These are phyloP conservation scores for Lasiosphaeria hispida DNA, from an alignment of 495 filamentous ascomycete genomes.

Conservation along the genomic window DNA sequence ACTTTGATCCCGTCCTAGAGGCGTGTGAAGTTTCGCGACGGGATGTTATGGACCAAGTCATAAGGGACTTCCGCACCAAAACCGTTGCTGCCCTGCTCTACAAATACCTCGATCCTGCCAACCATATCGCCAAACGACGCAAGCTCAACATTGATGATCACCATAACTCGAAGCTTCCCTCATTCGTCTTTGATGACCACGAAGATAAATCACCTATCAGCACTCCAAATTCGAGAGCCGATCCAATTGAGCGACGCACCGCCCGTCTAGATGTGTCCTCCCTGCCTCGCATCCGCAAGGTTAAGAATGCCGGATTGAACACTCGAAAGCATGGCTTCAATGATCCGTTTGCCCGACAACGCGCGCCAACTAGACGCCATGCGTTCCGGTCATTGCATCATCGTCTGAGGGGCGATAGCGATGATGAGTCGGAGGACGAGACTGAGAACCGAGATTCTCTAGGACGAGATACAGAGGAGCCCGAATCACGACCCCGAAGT, in stretches of 20 bases:
- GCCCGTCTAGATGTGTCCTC: constrained; percentile 59
- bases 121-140: constrained; percentile 70
- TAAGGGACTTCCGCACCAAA: constrained; percentile 80
- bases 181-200: constrained; percentile 45
- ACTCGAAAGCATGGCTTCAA: constrained; percentile 67
- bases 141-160: constrained; percentile 75
- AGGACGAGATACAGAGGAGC: constrained; percentile 73
- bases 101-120: constrained; percentile 77
- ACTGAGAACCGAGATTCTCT: constrained; percentile 50
- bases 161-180: constrained; percentile 43
- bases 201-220: constrained; percentile 58
- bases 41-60: constrained; percentile 80
- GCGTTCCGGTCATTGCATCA: constrained; percentile 54
- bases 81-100: constrained; percentile 80
- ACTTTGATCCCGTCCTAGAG: constrained; percentile 82
- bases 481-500: constrained; percentile 76
- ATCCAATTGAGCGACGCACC: constrained; percentile 50
- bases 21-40: constrained; percentile 71
- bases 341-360: constrained; percentile 73
- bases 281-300: constrained; percentile 71
- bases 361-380: constrained; percentile 43
- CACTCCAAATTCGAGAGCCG: constrained; percentile 67
- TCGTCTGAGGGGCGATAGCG: constrained; percentile 53
- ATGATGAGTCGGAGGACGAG: constrained; percentile 55
- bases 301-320: constrained; percentile 53